Conservation (phyloP, 805 yeast species). For the Scheffersomyces coipomensis region DNA sequence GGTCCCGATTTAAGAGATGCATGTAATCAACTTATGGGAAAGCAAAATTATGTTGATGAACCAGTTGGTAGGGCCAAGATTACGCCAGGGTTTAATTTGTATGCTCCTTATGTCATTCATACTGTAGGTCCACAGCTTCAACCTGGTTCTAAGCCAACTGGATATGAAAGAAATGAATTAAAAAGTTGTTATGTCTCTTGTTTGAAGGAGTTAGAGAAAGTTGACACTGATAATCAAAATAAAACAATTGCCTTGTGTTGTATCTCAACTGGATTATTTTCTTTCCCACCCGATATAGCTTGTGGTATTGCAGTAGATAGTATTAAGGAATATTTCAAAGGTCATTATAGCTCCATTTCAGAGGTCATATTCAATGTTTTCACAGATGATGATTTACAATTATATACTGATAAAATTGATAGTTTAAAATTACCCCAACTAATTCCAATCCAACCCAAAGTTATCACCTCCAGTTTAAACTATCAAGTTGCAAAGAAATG, state of each 20-base stretch:
- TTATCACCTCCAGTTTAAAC: neutral
- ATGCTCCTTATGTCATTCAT: constrained; percentile 2
- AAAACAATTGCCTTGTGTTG: constrained; percentile 4
- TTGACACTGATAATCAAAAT: neutral
- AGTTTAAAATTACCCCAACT: neutral
- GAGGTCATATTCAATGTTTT: constrained; percentile 5
- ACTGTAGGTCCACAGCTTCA: constrained; percentile 4
- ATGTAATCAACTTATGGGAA: constrained; percentile 3
- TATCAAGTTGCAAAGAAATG: constrained; percentile 1
- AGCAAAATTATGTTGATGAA: neutral
- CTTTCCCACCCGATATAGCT: constrained; percentile 3
- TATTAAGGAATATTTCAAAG: neutral
- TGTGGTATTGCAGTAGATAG: constrained; percentile 2
- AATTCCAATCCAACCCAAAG: neutral
- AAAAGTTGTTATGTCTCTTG: constrained; percentile 1
- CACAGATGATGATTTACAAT: constrained; percentile 1
- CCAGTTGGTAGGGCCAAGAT: constrained; percentile 2
- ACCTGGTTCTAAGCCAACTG: neutral
- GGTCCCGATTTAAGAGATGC: constrained; percentile 5
- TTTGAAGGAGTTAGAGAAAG: neutral
- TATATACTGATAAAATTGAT: neutral
- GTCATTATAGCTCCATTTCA: neutral
- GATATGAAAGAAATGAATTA: neutral
- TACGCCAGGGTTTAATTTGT: constrained; percentile 3
- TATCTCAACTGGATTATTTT: constrained; percentile 4